Conservation (phyloP, 129 eudicot genomes). For the Chrysanthemum makinoi region DNA sequence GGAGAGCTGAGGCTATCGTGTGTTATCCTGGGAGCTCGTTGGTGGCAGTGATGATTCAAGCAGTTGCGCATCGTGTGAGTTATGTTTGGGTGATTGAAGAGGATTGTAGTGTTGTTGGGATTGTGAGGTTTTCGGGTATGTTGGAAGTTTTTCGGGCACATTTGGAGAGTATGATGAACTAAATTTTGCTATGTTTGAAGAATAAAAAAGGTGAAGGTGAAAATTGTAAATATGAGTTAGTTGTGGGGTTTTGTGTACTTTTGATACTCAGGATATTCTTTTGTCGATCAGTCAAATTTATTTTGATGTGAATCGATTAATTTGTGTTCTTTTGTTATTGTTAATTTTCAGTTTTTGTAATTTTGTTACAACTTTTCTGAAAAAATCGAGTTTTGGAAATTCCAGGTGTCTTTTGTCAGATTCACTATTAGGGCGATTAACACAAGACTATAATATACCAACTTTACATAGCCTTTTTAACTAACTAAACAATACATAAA, state of each 20-base stretch:
- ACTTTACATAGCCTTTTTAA: too few species aligned
- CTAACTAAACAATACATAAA: too few species aligned
- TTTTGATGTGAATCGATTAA: not conserved
- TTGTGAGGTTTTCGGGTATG: conserved; percentile 65
- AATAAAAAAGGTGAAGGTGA: conserved; percentile 9
- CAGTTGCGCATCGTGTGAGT: conserved; percentile 71
- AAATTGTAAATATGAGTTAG: conserved; percentile 34
- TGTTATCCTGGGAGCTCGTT: conserved; percentile 75
- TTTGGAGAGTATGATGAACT: conserved; percentile 48
- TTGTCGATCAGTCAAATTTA: not conserved
- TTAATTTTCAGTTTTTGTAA: not conserved
- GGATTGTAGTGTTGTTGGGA: conserved; percentile 62
- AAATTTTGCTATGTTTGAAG: not conserved
- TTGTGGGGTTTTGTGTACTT: conserved; percentile 16
- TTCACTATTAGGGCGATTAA: too few species aligned
- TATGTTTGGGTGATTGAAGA: conserved; percentile 91
- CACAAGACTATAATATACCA: too few species aligned
- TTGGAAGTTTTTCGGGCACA: conserved; percentile 54
- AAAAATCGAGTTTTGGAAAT: too few species aligned
- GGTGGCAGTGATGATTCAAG: conserved; percentile 93
- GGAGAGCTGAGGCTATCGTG: conserved; percentile 69
- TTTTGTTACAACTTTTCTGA: too few species aligned
- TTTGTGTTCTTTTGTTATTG: not conserved
- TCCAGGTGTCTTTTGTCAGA: too few species aligned
- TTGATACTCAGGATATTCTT: conserved; percentile 9